Evolutionary conservation across 2,329 filamentous ascomycete genomes (phyloP).

Genomic region (Fusarium goolgardi): DNA sequence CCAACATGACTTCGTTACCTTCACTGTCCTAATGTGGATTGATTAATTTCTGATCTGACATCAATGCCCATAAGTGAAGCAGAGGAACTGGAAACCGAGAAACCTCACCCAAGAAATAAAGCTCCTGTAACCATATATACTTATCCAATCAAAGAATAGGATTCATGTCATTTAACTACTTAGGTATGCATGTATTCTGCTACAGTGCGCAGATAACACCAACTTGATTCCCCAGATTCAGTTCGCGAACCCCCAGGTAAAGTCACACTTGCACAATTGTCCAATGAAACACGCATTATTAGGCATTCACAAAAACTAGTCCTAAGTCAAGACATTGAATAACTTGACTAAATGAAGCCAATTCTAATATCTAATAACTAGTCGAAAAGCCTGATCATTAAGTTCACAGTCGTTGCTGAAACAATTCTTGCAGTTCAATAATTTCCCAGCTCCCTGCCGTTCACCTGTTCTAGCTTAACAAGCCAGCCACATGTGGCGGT

Average conservation of each 20-base stretch:
- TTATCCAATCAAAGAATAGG: not conserved
- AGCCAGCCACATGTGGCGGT: conserved; percentile 41
- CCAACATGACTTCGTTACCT: not conserved
- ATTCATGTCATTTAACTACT: not conserved
- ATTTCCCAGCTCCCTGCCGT: not conserved
- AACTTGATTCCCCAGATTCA: too few relatives aligned
- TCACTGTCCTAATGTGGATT: not conserved
- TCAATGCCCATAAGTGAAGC: too few relatives aligned
- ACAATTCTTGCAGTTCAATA: not conserved
- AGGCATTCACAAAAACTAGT: conserved; percentile 4
- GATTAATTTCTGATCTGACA: not conserved
- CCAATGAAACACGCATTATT: conserved; percentile 32
- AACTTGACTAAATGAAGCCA: not conserved
- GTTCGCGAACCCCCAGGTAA: too few relatives aligned
- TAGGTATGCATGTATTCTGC: not conserved
- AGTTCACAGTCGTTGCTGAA: not conserved
- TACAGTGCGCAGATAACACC: too few relatives aligned
- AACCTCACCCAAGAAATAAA: too few relatives aligned
- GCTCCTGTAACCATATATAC: too few relatives aligned
- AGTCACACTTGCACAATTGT: not conserved
- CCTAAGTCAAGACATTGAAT: not conserved
- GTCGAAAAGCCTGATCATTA: too few relatives aligned
- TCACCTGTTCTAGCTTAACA: conserved; percentile 20
- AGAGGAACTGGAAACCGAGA: too few relatives aligned
- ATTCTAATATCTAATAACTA: too few relatives aligned